A percentile compares a stretch with the other conserved stretches of the same genome.
Conservation (phyloP, 495 filamentous ascomycete genomes). For the Podospora pseudoanserina region DNA sequence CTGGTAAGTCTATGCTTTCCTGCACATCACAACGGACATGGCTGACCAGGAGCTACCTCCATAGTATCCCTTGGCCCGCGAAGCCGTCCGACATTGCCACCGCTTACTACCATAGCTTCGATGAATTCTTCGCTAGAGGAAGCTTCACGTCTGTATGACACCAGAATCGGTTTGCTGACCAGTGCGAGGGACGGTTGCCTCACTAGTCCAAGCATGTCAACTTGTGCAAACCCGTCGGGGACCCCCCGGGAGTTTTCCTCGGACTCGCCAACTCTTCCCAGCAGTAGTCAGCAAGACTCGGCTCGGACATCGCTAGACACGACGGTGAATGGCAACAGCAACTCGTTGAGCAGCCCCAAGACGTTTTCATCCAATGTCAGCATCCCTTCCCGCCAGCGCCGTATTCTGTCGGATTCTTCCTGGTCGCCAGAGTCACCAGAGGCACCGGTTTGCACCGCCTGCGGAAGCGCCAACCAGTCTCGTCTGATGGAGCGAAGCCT, state of each 20-base stretch:
- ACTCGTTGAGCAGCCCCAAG: background rate
- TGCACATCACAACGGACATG: too few species aligned
- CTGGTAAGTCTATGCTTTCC: background rate
- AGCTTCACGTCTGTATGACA: background rate
- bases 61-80: background rate
- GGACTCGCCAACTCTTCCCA: background rate
- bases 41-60: background rate
- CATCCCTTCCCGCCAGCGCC: background rate
- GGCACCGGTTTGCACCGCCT: background rate
- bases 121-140: background rate
- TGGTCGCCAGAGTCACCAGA: background rate
- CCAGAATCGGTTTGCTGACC: background rate
- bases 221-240: background rate
- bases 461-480: constrained; percentile 1
- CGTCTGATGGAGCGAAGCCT: background rate
- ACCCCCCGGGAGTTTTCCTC: background rate
- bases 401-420: background rate
- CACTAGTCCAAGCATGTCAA: background rate
- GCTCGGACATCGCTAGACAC: background rate
- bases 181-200: background rate
- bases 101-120: background rate
- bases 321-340: background rate
- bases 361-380: background rate
- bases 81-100: background rate
- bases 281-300: background rate